These are phyloP conservation scores for Carex arenaria DNA, from an alignment of 202 grass and related monocot genomes.

Conservation along the genomic window DNA sequence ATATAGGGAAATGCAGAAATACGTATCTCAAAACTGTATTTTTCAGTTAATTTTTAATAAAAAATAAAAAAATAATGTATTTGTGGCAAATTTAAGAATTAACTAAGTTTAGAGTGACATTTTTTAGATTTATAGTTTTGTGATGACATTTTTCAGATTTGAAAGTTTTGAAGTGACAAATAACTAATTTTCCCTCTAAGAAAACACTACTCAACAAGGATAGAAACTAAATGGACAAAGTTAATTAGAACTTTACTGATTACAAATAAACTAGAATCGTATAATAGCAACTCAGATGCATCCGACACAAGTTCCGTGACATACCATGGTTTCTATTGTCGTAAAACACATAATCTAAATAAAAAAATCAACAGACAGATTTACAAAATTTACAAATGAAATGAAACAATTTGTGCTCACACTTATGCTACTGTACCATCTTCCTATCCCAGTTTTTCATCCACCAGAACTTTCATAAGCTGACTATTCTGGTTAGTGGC, in stretches of 20 bases:
- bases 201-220: not conserved
- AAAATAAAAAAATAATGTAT: too few species aligned
- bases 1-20: too few species aligned
- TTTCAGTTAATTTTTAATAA: too few species aligned
- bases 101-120: too few species aligned
- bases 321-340: not conserved
- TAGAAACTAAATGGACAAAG: not conserved
- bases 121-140: too few species aligned
- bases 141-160: too few species aligned
- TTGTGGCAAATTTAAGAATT: too few species aligned
- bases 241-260: not conserved
- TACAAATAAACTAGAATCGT: not conserved
- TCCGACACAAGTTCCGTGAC: not conserved
- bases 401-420: not conserved
- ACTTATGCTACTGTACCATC: not conserved
- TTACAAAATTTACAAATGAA: not conserved
- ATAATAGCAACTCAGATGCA: not conserved
- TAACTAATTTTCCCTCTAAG: too few species aligned
- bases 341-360: not conserved
- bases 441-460: not conserved
- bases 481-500: not conserved
- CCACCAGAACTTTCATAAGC: not conserved
- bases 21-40: too few species aligned
- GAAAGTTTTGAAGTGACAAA: too few species aligned
- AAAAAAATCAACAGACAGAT: not conserved